Conservation (phyloP, 2,329 filamentous ascomycete genomes). For the Aspergillus pseudonomiae region DNA sequence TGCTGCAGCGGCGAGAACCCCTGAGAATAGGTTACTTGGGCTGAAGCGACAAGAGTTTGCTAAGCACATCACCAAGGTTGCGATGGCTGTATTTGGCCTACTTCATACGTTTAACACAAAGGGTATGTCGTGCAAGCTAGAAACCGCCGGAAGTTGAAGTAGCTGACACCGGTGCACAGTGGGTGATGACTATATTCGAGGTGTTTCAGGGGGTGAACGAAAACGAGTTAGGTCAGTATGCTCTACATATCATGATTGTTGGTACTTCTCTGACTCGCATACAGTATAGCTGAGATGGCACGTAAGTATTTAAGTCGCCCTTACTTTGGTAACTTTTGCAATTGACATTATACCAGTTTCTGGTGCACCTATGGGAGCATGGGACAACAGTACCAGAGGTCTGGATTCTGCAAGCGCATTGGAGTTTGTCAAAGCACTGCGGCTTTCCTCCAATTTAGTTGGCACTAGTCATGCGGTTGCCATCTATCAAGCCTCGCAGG, state of each 20-base stretch:
- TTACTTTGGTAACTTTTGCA: neutral
- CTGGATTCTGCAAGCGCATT: conserved; percentile 61
- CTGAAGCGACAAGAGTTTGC: conserved; percentile 50
- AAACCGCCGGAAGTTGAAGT: neutral
- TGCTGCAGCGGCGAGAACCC: conserved; percentile 57
- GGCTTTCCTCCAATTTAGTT: conserved; percentile 53
- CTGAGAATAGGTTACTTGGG: conserved; percentile 43
- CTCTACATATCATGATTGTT: conserved; percentile 15
- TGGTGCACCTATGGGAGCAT: conserved; percentile 39
- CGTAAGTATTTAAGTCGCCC: conserved; percentile 23
- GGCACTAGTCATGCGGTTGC: conserved; percentile 58
- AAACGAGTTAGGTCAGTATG: conserved; percentile 60
- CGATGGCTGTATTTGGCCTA: conserved; percentile 46
- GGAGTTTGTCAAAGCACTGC: conserved; percentile 59
- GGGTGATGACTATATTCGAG: conserved; percentile 60
- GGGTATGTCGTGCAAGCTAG: conserved; percentile 22
- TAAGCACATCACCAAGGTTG: conserved; percentile 42
- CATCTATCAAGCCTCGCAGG: conserved; percentile 59
- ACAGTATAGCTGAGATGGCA: conserved; percentile 42
- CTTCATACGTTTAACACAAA: conserved; percentile 51
- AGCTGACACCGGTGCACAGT: conserved; percentile 28
- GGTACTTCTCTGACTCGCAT: conserved; percentile 18
- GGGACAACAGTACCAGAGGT: conserved; percentile 56
- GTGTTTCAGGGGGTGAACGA: conserved; percentile 64
- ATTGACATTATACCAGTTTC: conserved; percentile 28